Evolutionary conservation across 208 protist genomes (phyloP), one percentile per base, ranked within the genome.

Genomic region (Wallacemonas sp.): DNA sequence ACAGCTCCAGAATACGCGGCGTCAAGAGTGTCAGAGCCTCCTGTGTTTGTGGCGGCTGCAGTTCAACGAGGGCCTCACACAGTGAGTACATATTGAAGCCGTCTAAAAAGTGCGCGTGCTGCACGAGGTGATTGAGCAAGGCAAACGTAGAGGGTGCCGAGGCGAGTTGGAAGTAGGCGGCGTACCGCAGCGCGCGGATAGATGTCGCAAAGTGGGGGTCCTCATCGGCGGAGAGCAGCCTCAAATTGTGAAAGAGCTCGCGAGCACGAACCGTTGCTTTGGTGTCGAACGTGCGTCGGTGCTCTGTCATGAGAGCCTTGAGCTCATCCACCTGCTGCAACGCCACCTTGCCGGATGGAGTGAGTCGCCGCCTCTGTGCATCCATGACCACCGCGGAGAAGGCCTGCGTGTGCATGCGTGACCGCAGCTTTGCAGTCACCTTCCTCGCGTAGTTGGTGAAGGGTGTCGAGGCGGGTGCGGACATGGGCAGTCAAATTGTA

Each of bases 61-160:
- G 59, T 1, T 72, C 69, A 2, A 55, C n/a, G 26, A 96, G 64
- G 2, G 62, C 64, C n/a, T 26, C 28, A 21, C 63, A 60, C 22
- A 93, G 72, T 22, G 77, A 68, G 21, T 70, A 80, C 27, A 93
- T 59, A 36, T 51, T 62, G 36, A 74, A 70, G 1, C 75, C 84
- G 53, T 94, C 87, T 5, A 96, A 70, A 54, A 93, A 51, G 49
- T 83, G 93, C 14, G 78, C 73, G 66, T 96, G 84, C 12, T 79
- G 70, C 0, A 86, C 91, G 55, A 87, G 53, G 34, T 93, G 85
- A 55, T 93, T 89, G 39, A 96, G 74, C 15, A 94, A 64, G 5
- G 79, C 75, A 60, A 85, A 88, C n/a, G 85, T 88, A 24, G 67
- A 33, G 1, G 80, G 76, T 17, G 78, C 53, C 33, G 73, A 39